phyloP scores from a whole-genome alignment of 768 basidiomycete genomes.

The Leucocoprinus leucothites region DNA sequence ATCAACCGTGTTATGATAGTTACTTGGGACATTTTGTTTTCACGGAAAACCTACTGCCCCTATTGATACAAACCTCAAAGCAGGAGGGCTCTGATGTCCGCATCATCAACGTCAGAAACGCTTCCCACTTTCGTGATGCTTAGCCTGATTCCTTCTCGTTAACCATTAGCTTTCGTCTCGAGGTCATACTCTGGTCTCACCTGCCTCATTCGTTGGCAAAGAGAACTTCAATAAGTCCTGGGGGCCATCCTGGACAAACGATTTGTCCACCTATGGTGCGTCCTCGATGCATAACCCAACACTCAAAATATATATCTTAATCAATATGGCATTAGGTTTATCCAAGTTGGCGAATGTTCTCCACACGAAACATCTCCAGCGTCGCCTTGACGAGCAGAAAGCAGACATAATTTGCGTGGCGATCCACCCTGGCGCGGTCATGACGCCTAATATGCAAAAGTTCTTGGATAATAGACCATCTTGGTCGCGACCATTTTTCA shows the following conservation, averaged over 20 bases:
- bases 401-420: constrained; percentile 34
- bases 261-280: constrained; percentile 31
- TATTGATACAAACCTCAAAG: constrained; percentile 47
- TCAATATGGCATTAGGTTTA: constrained; percentile 28
- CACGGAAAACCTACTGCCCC: constrained; percentile 49
- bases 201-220: constrained; percentile 24
- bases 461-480: constrained; percentile 12
- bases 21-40: constrained; percentile 54
- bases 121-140: too few species aligned
- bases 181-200: constrained; percentile 19
- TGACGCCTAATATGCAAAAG: constrained; percentile 22
- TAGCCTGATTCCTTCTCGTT: too few species aligned
- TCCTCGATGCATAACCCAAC: not conserved
- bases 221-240: constrained; percentile 36
- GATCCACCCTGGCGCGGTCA: constrained; percentile 39
- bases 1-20: constrained; percentile 25
- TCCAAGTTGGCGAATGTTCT: constrained; percentile 51
- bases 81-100: constrained; percentile 53
- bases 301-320: too few species aligned
- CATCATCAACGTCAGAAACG: constrained; percentile 47
- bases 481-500: constrained; percentile 10
- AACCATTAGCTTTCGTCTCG: constrained; percentile 30
- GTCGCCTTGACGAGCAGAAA: constrained; percentile 33
- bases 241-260: constrained; percentile 19
- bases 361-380: constrained; percentile 48